These are phyloP conservation scores for Omphalotus olearius DNA, from an alignment of 1,284 basidiomycete genomes.

Conservation along the genomic window DNA sequence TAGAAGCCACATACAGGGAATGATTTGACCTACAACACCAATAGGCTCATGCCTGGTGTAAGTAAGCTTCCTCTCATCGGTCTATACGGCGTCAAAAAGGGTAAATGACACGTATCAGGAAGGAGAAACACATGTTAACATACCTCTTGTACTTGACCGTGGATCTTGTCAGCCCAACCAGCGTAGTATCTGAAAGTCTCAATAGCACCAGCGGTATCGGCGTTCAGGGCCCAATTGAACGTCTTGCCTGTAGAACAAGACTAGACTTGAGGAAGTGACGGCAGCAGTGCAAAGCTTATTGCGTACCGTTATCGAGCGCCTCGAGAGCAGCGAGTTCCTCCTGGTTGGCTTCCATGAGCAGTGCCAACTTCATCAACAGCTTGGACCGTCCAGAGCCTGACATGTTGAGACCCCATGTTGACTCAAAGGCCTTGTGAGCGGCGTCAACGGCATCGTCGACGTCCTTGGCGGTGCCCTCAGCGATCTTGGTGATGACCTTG, in stretches of 20 bases:
- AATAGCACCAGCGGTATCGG: slow-evolving; percentile 49
- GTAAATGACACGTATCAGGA: slow-evolving; percentile 14
- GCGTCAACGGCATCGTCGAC: slow-evolving; percentile 70
- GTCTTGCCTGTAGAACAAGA: slow-evolving; percentile 38
- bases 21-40: slow-evolving; percentile 82
- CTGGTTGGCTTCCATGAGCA: slow-evolving; percentile 64
- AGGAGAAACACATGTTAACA: slow-evolving; percentile 10
- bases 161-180: slow-evolving; percentile 61
- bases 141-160: slow-evolving; percentile 58
- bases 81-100: slow-evolving; percentile 30
- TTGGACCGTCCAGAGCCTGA: slow-evolving; percentile 60
- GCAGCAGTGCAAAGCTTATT: not conserved
- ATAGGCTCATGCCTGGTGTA: slow-evolving; percentile 93
- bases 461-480: slow-evolving; percentile 63
- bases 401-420: slow-evolving; percentile 58
- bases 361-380: slow-evolving; percentile 64
- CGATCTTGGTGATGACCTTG: slow-evolving; percentile 57
- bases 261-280: not conserved
- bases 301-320: slow-evolving; percentile 55
- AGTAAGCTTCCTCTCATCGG: slow-evolving; percentile 63
- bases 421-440: slow-evolving; percentile 67
- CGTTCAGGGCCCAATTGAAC: slow-evolving; percentile 44
- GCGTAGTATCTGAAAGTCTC: slow-evolving; percentile 42
- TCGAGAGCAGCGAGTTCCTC: slow-evolving; percentile 74
- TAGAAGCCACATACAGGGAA: slow-evolving; percentile 38